These are phyloP conservation scores for Pestalotiopsis sp. DNA, from an alignment of 2,329 filamentous ascomycete species.

Conservation along the genomic window DNA sequence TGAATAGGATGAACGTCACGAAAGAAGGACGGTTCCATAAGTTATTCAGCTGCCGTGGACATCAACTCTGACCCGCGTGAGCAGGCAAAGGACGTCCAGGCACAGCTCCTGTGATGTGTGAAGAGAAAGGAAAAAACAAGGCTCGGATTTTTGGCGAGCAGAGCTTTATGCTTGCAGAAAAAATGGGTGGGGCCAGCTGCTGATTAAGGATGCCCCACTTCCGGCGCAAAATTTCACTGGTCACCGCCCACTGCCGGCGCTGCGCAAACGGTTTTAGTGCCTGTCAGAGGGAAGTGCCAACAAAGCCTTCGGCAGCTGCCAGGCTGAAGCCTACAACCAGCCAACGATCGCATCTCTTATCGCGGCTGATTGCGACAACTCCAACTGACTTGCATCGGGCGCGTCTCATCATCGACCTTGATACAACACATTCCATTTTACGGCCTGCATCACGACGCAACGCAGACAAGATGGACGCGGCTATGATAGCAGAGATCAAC, in stretches of 20 bases:
- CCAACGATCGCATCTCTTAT: not conserved
- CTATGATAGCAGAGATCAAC: slow-evolving; percentile 91
- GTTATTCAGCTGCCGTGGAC: slow-evolving; percentile 80
- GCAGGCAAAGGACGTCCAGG: slow-evolving; percentile 72
- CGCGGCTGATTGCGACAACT: not conserved
- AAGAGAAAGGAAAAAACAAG: slow-evolving; percentile 34
- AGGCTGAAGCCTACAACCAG: not conserved
- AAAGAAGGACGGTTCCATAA: slow-evolving; percentile 71
- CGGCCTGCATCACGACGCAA: not conserved
- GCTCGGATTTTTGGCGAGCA: slow-evolving; percentile 23
- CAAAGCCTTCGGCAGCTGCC: too few relatives aligned
- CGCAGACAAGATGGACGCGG: slow-evolving; percentile 58
- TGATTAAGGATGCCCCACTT: slow-evolving; percentile 9
- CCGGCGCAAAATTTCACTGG: not conserved
- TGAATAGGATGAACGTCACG: slow-evolving; percentile 92
- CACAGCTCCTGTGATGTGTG: slow-evolving; percentile 75
- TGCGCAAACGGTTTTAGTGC: not conserved
- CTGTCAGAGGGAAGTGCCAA: too few relatives aligned
- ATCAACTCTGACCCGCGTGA: slow-evolving; percentile 69
- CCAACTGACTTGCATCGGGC: not conserved
- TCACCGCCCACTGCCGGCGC: not conserved
- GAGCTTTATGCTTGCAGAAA: slow-evolving; percentile 10
- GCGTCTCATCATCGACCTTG: not conserved
- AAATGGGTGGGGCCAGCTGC: not conserved
- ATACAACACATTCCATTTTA: not conserved